These are phyloP conservation scores for Scheffersomyces titani DNA, from an alignment of 1,139 yeast species.

Conservation along the genomic window DNA sequence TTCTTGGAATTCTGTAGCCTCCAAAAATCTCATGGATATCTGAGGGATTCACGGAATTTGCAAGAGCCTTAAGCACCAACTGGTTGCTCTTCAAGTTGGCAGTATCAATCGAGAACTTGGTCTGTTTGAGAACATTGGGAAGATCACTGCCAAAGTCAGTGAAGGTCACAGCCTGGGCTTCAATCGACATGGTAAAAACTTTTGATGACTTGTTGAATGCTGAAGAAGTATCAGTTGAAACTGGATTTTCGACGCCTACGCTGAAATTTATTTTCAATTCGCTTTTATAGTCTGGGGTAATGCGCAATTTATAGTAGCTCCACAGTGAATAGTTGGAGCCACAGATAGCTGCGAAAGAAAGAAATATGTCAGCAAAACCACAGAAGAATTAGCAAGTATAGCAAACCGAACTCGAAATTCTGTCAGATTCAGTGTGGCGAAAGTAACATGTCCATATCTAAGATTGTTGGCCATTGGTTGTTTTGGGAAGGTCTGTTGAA, in stretches of 20 bases:
- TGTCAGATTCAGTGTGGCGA: not conserved
- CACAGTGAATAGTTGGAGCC: not conserved
- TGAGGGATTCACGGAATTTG: constrained; percentile 36
- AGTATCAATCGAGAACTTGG: constrained; percentile 11
- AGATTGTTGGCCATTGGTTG: too few relatives aligned
- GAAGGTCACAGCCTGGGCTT: constrained; percentile 28
- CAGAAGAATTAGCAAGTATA: not conserved
- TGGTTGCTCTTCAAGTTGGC: constrained; percentile 13
- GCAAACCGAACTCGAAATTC: not conserved
- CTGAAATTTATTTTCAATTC: not conserved
- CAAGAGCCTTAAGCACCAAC: constrained; percentile 17
- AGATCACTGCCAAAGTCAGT: constrained; percentile 18
- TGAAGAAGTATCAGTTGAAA: not conserved
- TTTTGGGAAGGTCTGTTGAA: not conserved
- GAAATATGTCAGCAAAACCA: not conserved
- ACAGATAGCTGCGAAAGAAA: not conserved
- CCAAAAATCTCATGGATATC: constrained; percentile 46
- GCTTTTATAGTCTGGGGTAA: not conserved
- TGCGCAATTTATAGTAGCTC: not conserved
- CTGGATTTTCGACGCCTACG: too few relatives aligned
- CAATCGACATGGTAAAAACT: not conserved
- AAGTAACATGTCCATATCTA: not conserved
- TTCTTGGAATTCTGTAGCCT: constrained; percentile 41
- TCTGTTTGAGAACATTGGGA: constrained; percentile 11
- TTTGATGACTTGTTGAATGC: not conserved